phyloP scores from a whole-genome alignment of 2,329 filamentous ascomycete genomes.

The Acrodontium crateriforme region DNA sequence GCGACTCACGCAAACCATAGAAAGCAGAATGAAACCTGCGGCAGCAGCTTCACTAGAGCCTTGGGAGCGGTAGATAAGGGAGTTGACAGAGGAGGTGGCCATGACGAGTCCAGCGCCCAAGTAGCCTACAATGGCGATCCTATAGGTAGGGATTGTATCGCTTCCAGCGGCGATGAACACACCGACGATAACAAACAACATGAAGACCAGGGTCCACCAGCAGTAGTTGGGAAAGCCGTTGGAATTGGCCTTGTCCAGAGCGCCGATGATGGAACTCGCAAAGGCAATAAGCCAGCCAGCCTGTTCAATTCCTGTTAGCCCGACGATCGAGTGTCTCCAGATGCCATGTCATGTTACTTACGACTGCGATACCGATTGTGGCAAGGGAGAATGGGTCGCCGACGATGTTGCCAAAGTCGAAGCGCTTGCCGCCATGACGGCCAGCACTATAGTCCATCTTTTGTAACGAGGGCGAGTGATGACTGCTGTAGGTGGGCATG shows the following conservation, averaged over 20 bases:
- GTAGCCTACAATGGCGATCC: slow-evolving; percentile 84
- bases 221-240: slow-evolving; percentile 72
- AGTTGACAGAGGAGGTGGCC: slow-evolving; percentile 74
- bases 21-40: slow-evolving; percentile 84
- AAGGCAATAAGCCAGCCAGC: slow-evolving; percentile 93
- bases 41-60: slow-evolving; percentile 66
- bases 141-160: slow-evolving; percentile 74
- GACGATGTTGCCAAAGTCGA: slow-evolving; percentile 77
- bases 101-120: slow-evolving; percentile 71
- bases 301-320: slow-evolving; percentile 32
- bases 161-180: slow-evolving; percentile 73
- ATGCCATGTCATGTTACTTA: slow-evolving; percentile 37
- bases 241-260: slow-evolving; percentile 34
- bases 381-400: slow-evolving; percentile 94
- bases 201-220: slow-evolving; percentile 85
- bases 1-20: slow-evolving; percentile 77
- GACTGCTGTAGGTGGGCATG: slow-evolving; percentile 17
- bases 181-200: slow-evolving; percentile 67
- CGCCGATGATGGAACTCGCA: slow-evolving; percentile 66
- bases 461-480: slow-evolving; percentile 13
- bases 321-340: background rate
- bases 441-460: slow-evolving; percentile 17
- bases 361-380: slow-evolving; percentile 79
- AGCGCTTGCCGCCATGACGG: slow-evolving; percentile 32
- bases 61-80: slow-evolving; percentile 62